phyloP scores from a whole-genome alignment of 192 early-diverging fungal species.

The Coemansia sp. region DNA sequence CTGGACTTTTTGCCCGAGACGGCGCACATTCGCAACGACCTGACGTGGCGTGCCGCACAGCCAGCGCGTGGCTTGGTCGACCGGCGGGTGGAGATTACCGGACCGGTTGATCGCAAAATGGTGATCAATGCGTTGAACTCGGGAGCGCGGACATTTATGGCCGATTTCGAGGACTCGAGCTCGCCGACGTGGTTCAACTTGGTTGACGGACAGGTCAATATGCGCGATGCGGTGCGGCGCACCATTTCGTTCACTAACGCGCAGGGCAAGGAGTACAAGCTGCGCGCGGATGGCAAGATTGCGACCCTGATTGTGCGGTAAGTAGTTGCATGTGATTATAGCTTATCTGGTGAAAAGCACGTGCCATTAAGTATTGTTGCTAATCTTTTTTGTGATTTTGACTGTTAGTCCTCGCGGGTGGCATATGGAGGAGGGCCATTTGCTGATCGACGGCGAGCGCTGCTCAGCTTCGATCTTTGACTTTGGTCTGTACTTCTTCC shows the following conservation, averaged over 20 bases:
- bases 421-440: conserved; percentile 97
- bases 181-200: conserved; percentile 96
- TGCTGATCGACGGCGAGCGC: conserved; percentile 88
- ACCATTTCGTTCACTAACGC: conserved; percentile 79
- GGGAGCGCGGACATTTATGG: conserved; percentile 93
- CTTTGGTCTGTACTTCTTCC: conserved; percentile 98
- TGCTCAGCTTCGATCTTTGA: conserved; percentile 96
- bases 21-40: conserved; percentile 82
- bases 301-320: conserved; percentile 86
- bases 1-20: conserved; percentile 94
- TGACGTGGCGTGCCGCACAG: conserved; percentile 81
- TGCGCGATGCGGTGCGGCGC: conserved; percentile 88
- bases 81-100: conserved; percentile 96
- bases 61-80: conserved; percentile 89
- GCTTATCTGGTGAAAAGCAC: not conserved
- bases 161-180: conserved; percentile 99
- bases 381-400: conserved; percentile 8
- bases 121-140: conserved; percentile 99
- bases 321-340: conserved; percentile 16
- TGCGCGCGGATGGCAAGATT: conserved; percentile 84
- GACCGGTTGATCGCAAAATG: conserved; percentile 98
- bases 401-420: conserved; percentile 83
- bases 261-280: conserved; percentile 93
- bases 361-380: not conserved
- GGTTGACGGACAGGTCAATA: conserved; percentile 85